Base-by-base conservation (phyloP, 108 stramenopile genomes). In the Bacterosira constricta region DNA sequence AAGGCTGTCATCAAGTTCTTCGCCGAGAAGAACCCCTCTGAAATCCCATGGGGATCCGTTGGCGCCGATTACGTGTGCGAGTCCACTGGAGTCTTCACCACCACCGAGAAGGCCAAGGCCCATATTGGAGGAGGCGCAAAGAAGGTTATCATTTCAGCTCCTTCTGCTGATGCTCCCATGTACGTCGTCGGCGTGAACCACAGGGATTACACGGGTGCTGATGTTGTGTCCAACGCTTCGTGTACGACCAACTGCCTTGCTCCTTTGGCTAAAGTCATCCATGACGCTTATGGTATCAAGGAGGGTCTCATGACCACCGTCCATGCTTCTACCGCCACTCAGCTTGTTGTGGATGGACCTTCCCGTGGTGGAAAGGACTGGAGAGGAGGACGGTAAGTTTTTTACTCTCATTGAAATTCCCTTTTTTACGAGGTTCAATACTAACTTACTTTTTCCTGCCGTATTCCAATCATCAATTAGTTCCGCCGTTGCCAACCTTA, bases 161-260 rank as follows among this genome's bases (percentile, higher is more conserved):
- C 97, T 20, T 92, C 92, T 21, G 94, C 84, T 35, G 92, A 93
- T 67, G 96, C 97, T 21, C 99, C 99, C 49, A 99, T 98, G 99
- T 99, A 92, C 65, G 99, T 99, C 35, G 94, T 98, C 87, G 99
- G 99, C 58, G 99, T 99, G 51, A 99, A 99, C 86, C 86, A 97
- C 88, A 78, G 53, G 36, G 63, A 72, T 6, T 98, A 96, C 82
- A 72, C 79, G 8, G 89, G 86, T 36, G 88, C 88, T 61, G 73
- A 79, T 63, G 88, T 99, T 61, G 83, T 98, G 31, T 98, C 97
- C 83, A 99, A 99, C 85, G 99, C 99, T 21, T 93, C 91, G n/a
- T 99, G 99, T 74, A 99, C 99, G 63, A 99, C 99, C 77, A 99
- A 99, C 90, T 99, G 99, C 83, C 90, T 99, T 38, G 99, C 99